phyloP scores from a whole-genome alignment of 345 rosid species.

The Mercurialis annua region DNA sequence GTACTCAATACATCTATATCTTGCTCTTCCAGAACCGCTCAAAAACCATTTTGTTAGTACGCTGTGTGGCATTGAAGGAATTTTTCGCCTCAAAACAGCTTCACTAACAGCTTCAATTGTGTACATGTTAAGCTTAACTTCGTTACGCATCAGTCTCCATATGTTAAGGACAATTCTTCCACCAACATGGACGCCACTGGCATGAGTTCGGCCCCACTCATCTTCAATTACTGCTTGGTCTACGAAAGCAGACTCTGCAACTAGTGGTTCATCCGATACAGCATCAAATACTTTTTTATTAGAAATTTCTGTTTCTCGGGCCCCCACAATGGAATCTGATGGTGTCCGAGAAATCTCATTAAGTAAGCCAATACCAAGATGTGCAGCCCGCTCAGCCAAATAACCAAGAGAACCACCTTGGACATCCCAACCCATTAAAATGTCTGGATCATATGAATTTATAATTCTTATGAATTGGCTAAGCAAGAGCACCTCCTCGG shows the following conservation, averaged over 20 bases:
- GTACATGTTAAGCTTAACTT: constrained; percentile 83
- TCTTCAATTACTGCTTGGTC: constrained; percentile 71
- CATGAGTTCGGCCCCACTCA: constrained; percentile 98
- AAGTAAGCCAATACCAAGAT: constrained; percentile 81
- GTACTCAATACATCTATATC: constrained; percentile 80
- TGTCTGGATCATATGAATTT: constrained; percentile 68
- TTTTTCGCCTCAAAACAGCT: constrained; percentile 75
- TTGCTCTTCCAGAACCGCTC: constrained; percentile 70
- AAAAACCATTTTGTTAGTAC: constrained; percentile 75
- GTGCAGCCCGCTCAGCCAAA: constrained; percentile 95
- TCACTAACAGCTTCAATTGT: constrained; percentile 78
- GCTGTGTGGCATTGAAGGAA: constrained; percentile 63
- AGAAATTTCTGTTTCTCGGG: constrained; percentile 31
- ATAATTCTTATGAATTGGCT: constrained; percentile 48
- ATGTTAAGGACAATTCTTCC: constrained; percentile 88
- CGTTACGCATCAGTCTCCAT: constrained; percentile 86
- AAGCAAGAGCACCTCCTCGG: constrained; percentile 65
- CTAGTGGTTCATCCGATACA: constrained; percentile 35
- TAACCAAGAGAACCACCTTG: constrained; percentile 92
- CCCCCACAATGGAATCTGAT: constrained; percentile 31
- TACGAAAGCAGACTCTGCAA: constrained; percentile 36
- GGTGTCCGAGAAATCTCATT: constrained; percentile 75
- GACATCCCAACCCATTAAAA: constrained; percentile 89
- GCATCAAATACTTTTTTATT: constrained; percentile 35
- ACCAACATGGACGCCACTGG: constrained; percentile 93